Conservation (phyloP, 2,329 filamentous ascomycete species). For the Stemphylium vesicarium region DNA sequence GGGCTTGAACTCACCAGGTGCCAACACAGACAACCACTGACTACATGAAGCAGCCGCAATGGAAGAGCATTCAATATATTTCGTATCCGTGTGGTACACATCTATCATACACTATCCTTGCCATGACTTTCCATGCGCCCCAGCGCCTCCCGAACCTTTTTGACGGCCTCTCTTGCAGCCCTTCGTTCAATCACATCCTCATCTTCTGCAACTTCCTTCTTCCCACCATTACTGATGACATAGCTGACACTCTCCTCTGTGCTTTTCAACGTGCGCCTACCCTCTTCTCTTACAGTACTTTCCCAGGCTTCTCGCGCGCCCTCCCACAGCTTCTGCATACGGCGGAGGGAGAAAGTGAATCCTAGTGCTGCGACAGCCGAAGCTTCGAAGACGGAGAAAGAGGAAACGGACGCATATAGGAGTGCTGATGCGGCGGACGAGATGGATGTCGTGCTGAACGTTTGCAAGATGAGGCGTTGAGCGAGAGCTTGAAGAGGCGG, state of each 20-base stretch:
- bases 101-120: conserved; percentile 8
- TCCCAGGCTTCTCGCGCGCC: conserved; percentile 60
- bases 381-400: conserved; percentile 61
- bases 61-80: too few relatives aligned
- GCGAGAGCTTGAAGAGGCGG: conserved; percentile 55
- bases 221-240: conserved; percentile 55
- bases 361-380: conserved; percentile 66
- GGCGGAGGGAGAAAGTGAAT: conserved; percentile 62
- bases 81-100: background rate
- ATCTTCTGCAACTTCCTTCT: conserved; percentile 33
- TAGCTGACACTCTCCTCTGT: conserved; percentile 59
- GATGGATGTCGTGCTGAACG: conserved; percentile 71
- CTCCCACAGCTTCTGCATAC: conserved; percentile 67
- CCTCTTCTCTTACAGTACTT: conserved; percentile 62
- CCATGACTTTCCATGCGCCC: conserved; percentile 31
- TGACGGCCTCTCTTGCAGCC: conserved; percentile 53
- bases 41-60: too few relatives aligned
- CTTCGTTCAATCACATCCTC: conserved; percentile 50
- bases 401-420: conserved; percentile 61
- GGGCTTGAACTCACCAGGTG: too few relatives aligned
- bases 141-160: conserved; percentile 56
- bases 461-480: conserved; percentile 68
- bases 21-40: too few relatives aligned
- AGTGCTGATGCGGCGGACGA: conserved; percentile 61
- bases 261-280: conserved; percentile 60